Base-by-base conservation (phyloP, 345 rosid species). In the Turritis glabra region DNA sequence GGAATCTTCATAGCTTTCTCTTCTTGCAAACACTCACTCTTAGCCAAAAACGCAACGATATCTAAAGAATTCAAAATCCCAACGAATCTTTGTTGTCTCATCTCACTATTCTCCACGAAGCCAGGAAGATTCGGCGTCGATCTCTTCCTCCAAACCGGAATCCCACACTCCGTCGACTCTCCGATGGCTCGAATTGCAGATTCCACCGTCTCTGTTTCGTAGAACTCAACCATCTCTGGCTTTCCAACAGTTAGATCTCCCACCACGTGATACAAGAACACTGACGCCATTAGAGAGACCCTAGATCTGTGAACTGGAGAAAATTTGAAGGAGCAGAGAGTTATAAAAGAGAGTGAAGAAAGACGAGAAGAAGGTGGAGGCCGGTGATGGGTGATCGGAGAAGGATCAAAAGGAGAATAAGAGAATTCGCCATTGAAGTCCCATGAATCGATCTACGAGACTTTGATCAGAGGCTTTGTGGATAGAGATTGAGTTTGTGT, bases 221-320 rank as follows among this genome's bases (percentile, higher is more conserved):
- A 75, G 64, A 95, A 92, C 78, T 95, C 99, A 14, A 81, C 86
- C 79, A 92, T 80, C 78, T 92, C 99, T 18, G 98, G 99, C 85
- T 95, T 95, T 68, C 98, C 99, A 70, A 95, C 98, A 23, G 98
- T 95, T 74, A 95, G 90, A 89, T 95, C 99, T 10, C 99, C 99
- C 37, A 90, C 98, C 55, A 92, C 97, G 64, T 95, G 99, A 55
- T 95, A 87, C 43, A 95, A 54, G 52, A 95, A 90, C 73, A 95
- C 94, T 5, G 98, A 95, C 3, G 93, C 97, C 98, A 95, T 74
- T 26, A 23, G 22, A 66, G 14, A 44, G 33, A 59, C 33, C 13
- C 5, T 6, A 47, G 75, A 48, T 62, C 52, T 41, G 52, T 15
- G 33, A 53, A 46, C 26, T 53, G 5, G 9, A 35, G 58, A 3